Base-by-base conservation (phyloP, 345 rosid genomes). In the Kandelia obovata region DNA sequence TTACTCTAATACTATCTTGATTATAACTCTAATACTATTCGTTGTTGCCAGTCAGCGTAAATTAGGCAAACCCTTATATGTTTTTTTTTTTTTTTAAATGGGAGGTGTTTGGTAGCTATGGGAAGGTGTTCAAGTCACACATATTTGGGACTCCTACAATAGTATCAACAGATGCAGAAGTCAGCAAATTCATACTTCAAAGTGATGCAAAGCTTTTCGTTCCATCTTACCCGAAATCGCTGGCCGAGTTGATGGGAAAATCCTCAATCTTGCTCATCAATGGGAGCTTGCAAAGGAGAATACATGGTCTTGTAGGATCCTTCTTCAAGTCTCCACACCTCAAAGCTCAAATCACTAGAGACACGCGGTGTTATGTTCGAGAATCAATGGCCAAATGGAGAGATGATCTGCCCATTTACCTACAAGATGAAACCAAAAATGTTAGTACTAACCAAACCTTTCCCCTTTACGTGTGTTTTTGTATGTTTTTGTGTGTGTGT, bases 121-220 rank as follows among this genome's bases (percentile, higher is more conserved):
- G 98, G 55, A 90, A 85, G 78, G 96, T 92, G 84, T 95, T 95
- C 74, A 95, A 89, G 87, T 88, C 98, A 13, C 99, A 95, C 77
- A 86, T 95, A 68, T 95, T 92, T 80, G 98, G 99, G 23, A 86
- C 83, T 49, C 87, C 88, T 15, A 87, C 96, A 2, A 85, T 92
- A 1, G 90, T 95, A 17, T 95, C 99, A 49, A 92, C 94, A 63
- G 99, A 95, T 77, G 93, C 90, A 71, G 97, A 88, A 73, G 92
- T 95, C 75, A 95, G 85, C 78, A 88, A 77, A 71, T 71, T 85
- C 53, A 88, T 95, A 68, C 86, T 95, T 16, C 99, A 90, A 60
- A 89, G 97, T 74, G 97, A 90, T 74, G 78, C 94, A 19, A 87
- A 83, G 71, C 52, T 83, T 10, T 95, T 95, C 69, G 98, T 92